Conservation (phyloP, 2,329 filamentous ascomycete species). For the Phyllosticta capitalensis region DNA sequence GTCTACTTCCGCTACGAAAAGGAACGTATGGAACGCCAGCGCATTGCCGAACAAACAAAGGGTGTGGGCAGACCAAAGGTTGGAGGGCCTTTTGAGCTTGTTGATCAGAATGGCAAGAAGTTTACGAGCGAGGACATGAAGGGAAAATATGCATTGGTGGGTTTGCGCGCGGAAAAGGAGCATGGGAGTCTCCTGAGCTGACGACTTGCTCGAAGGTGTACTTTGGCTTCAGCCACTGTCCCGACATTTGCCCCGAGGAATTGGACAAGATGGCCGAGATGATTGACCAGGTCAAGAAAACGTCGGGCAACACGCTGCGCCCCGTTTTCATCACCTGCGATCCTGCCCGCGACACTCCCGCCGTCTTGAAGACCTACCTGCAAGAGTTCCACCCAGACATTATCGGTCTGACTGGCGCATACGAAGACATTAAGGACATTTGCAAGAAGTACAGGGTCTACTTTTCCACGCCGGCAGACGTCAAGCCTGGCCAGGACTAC, state of each 20-base stretch:
- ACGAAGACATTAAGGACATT: conserved; percentile 84
- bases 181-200: not conserved
- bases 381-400: conserved; percentile 82
- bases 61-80: conserved; percentile 89
- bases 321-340: conserved; percentile 95
- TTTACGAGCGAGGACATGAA: conserved; percentile 75
- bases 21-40: conserved; percentile 76
- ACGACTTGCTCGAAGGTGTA: conserved; percentile 58
- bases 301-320: conserved; percentile 46
- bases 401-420: conserved; percentile 82
- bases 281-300: conserved; percentile 58
- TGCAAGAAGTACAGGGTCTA: conserved; percentile 97
- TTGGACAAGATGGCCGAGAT: conserved; percentile 99
- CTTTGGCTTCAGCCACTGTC: conserved; percentile 97
- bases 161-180: too few species aligned
- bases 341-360: conserved; percentile 78
- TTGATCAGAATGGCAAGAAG: conserved; percentile 69
- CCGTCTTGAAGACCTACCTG: conserved; percentile 76
- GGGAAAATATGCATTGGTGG: conserved; percentile 71
- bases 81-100: conserved; percentile 72
- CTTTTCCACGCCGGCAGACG: conserved; percentile 82
- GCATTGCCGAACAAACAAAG: conserved; percentile 85
- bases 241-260: conserved; percentile 97
- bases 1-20: conserved; percentile 94
- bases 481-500: conserved; percentile 92